A percentile compares a stretch with the other conserved stretches of the same genome.
Conservation (phyloP, 129 eudicot genomes). For the Chrysanthemum lavandulifolium region DNA sequence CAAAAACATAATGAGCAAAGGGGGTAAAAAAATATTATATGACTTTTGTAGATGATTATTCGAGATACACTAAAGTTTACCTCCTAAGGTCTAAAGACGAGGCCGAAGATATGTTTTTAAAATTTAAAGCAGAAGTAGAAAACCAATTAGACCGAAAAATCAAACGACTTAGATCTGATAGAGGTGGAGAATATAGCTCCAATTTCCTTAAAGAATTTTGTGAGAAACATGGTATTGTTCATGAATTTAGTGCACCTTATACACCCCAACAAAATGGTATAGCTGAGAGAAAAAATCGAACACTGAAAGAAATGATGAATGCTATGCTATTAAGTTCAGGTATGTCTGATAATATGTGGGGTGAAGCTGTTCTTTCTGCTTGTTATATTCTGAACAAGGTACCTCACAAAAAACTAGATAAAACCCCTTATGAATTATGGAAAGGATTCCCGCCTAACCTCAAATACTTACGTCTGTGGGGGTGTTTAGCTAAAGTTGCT, state of each 20-base stretch:
- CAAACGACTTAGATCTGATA: constrained; percentile 1
- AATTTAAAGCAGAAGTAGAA: not conserved
- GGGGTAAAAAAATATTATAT: no score
- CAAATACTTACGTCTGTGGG: no score
- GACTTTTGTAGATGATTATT: no score
- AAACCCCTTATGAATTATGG: no score
- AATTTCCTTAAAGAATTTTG: not conserved
- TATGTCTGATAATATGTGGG: not conserved
- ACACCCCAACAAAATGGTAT: not conserved
- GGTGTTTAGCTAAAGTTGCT: no score
- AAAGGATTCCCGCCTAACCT: no score
- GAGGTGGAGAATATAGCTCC: constrained; percentile 6
- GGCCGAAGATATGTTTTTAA: not conserved
- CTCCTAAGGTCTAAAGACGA: no score
- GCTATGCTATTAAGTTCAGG: not conserved
- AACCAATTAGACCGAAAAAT: not conserved
- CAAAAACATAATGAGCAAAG: no score
- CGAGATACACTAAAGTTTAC: no score
- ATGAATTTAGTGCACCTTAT: constrained; percentile 1
- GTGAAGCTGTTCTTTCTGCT: not conserved
- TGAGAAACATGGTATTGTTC: constrained; percentile 3
- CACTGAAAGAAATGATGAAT: not conserved
- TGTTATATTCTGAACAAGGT: not conserved
- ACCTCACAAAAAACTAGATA: not conserved
- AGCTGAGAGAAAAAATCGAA: not conserved